Evolutionary conservation across 352 stramenopile species (phyloP), one percentile per base, ranked within the genome.

Genomic region (Pythium brachiatum): DNA sequence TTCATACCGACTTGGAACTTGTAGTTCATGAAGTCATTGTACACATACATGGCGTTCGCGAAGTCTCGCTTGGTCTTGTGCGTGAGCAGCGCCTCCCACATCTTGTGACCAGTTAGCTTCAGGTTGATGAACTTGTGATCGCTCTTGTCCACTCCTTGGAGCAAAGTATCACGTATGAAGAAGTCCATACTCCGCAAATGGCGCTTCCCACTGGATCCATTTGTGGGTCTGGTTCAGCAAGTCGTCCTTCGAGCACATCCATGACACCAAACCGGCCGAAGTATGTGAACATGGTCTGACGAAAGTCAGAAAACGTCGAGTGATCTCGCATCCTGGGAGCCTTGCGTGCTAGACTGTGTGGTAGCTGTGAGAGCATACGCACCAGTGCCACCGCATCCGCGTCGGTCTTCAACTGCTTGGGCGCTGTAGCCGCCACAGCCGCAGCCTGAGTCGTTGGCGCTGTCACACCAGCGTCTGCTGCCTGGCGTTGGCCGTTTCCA

Each of bases 21-120:
- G 36, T 44, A 25, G 18, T 13, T 58, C 34, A 34, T 27, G 31
- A 58, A 12, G 20, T 58, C 32, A 7, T n/a, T 47, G 36, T 34
- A 47, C 3, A 58, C 21, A n/a, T 31, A 46, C n/a, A 58, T 46
- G 32, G 20, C 31, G 31, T 58, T 58, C 3, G 34, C 34, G 52
- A 39, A 48, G 21, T 58, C 52, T 21, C 52, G 52, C 32, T 58
- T 58, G n/a, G 52, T 58, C 52, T 58, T 58, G 52, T 58, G 32
- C 3, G 31, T 47, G 31, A 58, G 13, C 13, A 46, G n/a, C 7
- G 52, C 52, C 3, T 58, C 21, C 52, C 52, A 58, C 52, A 47
- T 58, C 12, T 29, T 34, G 12, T 29, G 9, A 11, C 32, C 52
- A 9, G 34, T 31, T 7, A 20, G 6, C 34, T 58, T n/a, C 11